Conservation (phyloP, 768 basidiomycete genomes). For the Leccinum variicolor region DNA sequence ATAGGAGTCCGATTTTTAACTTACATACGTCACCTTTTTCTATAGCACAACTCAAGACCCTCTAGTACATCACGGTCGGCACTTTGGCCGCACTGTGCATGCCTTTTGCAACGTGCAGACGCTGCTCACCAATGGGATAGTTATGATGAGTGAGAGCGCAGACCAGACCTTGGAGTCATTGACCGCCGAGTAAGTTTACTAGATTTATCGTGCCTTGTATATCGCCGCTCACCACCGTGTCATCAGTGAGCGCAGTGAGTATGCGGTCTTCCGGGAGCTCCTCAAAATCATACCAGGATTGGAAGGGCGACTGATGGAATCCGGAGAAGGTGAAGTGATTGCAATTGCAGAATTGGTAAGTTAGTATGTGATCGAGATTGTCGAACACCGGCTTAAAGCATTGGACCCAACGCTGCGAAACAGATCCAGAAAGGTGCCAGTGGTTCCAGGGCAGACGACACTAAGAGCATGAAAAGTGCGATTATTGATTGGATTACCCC, state of each 20-base stretch:
- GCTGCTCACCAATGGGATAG: neutral
- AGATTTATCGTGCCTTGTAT: neutral
- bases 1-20: neutral
- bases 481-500: too few relatives aligned
- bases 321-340: neutral
- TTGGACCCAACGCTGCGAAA: too few relatives aligned
- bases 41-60: neutral
- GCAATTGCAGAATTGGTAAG: neutral
- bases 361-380: neutral
- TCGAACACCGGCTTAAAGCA: neutral
- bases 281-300: neutral
- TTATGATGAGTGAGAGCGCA: neutral
- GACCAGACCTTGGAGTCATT: neutral
- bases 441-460: too few relatives aligned
- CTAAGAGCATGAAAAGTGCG: too few relatives aligned
- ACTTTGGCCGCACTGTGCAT: neutral
- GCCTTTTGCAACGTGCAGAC: neutral
- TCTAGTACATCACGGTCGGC: neutral
- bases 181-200: neutral
- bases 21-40: neutral
- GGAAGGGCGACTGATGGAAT: neutral
- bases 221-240: neutral
- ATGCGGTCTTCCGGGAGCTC: neutral
- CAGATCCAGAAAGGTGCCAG: too few relatives aligned
- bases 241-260: neutral